phyloP scores from a whole-genome alignment of 345 rosid genomes.

The Brassica carinata region DNA sequence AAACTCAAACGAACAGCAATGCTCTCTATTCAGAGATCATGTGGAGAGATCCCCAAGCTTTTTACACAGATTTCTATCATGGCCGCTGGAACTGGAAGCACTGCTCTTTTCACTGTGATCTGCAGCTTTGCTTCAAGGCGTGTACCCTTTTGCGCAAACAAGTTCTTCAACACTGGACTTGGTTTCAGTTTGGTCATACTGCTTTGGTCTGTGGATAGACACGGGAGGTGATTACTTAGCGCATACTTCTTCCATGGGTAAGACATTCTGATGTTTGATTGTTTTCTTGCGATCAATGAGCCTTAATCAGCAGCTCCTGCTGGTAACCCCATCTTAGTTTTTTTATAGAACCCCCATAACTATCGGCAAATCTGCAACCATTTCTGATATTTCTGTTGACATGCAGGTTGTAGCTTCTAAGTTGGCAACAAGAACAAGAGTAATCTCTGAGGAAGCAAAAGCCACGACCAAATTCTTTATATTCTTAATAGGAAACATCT shows the following conservation, averaged over 20 bases:
- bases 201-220: neutral
- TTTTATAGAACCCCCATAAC: no score
- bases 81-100: neutral
- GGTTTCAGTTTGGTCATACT: neutral
- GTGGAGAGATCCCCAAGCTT: no score
- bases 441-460: neutral
- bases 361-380: neutral
- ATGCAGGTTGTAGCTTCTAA: neutral
- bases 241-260: neutral
- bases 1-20: constrained; percentile 62
- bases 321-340: neutral
- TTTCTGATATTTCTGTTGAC: neutral
- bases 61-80: neutral
- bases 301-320: constrained; percentile 28
- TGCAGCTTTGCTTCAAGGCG: neutral
- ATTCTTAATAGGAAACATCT: neutral
- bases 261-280: neutral
- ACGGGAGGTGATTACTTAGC: neutral
- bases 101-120: neutral
- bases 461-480: neutral
- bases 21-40: neutral
- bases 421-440: neutral
- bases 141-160: neutral
- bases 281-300: neutral
- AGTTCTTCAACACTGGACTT: neutral